Base-by-base conservation (phyloP, 345 rosid species). In the Mercurialis annua region DNA sequence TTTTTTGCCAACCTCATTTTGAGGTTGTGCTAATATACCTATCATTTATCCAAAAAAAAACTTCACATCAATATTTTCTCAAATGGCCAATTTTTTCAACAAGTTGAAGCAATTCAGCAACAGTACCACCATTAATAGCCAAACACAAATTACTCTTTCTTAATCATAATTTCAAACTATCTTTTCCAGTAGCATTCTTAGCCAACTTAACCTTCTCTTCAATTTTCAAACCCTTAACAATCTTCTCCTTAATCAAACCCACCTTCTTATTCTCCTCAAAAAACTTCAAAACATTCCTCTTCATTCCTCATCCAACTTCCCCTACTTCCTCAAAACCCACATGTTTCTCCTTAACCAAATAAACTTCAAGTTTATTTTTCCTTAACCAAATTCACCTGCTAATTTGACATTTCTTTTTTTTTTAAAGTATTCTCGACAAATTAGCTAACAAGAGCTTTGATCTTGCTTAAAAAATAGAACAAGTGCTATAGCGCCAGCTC, bases 101-200 rank as follows among this genome's bases (percentile, higher is more conserved):
- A 43, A 93, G 78, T 3, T 84, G 86, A 48, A 94, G 95, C 86
- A 94, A 82, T 73, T 94, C 95, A 21, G 85, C 84, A 3, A 95
- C 95, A 36, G 97, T 89, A 18, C 89, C 92, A 64, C 91, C 98
- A 74, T 93, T 97, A 29, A 96, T 97, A 43, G 98, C 99, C 65
- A 94, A 78, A 62, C 99, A 94, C 36, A 94, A 83, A 82, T 91
- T 91, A 21, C 88, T 91, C 80, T 91, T 94, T 94, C 85, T 81
- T 77, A 67, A 84, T 74, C 99, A 94, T 94, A 47, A 91, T 72
- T 67, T 89, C 96, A 78, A 83, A 94, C 47, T 87, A 66, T 72
- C 79, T 89, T 79, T 81, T 94, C 68, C 99, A 1, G 81, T 80
- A 2, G 86, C 83, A 77, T 91, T 94, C 89, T 79, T 91, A 0